Evolutionary conservation across 257 asterid species (phyloP), one percentile per base, ranked within the genome.

Genomic region (Solanum neorickii): DNA sequence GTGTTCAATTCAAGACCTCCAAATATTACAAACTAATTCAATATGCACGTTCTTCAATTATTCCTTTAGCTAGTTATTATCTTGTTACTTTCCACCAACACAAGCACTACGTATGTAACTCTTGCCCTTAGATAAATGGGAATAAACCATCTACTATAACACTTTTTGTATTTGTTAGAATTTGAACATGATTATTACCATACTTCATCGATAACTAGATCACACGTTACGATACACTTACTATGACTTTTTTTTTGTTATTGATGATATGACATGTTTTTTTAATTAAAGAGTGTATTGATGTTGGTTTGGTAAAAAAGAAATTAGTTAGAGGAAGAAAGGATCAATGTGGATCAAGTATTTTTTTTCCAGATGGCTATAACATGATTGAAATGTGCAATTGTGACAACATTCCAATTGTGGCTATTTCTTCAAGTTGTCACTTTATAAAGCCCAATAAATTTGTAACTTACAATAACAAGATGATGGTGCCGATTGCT

Each of bases 311-410:
- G 62, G 91, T 91, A 70, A 89, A 88, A 86, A 88, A 35, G 87
- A 89, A 85, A 47, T 46, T 89, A 39, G 83, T 46, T 89, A 39
- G 83, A 80, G 73, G 92, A 89, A 18, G 90, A 68, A 35, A 92
- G 91, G 21, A 89, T 86, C 65, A 73, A 82, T 68, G 93, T 91
- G 33, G 41, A 91, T 82, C 93, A 91, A 39, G 91, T 91, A 35
- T 91, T 91, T 80, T 91, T 91, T 73, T 92, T 65, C 93, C 93
- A 3, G 92, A 89, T 87, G 93, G 90, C 39, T 91, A 91, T 80
- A 31, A 31, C 3, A 91, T 91, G 93, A 86, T 91, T 46, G 93
- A 91, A 46, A 82, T 91, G 2, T 91, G 92, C 83, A 89, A 89
- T 84, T 91, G 93, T 70, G 92, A 89, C 3, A 91, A 89, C 86